Conservation (phyloP, 148 eudicot genomes). For the Suaeda aralocaspica region DNA sequence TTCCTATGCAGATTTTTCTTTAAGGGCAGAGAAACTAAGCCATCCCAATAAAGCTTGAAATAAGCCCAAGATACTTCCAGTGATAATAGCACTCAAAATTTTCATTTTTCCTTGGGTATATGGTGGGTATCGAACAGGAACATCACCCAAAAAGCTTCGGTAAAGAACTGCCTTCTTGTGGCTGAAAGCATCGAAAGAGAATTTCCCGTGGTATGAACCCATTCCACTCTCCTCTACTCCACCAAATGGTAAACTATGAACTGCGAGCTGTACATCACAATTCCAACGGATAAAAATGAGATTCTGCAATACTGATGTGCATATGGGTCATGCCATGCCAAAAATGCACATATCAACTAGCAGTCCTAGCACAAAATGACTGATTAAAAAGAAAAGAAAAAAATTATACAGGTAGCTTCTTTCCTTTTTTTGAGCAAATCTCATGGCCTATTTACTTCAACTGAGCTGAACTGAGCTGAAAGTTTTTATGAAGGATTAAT, state of each 20-base stretch:
- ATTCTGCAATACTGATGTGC: neutral
- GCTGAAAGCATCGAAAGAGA: conserved; percentile 76
- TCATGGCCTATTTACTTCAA: too few relatives aligned
- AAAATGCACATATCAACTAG: too few relatives aligned
- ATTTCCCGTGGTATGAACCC: conserved; percentile 81
- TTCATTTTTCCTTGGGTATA: conserved; percentile 53
- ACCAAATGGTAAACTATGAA: conserved; percentile 65
- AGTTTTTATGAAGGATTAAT: too few relatives aligned
- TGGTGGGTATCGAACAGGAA: conserved; percentile 75
- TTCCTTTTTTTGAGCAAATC: too few relatives aligned
- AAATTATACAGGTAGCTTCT: too few relatives aligned
- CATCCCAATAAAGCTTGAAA: conserved; percentile 51
- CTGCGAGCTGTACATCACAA: conserved; percentile 38
- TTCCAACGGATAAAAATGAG: neutral
- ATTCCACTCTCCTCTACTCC: conserved; percentile 91
- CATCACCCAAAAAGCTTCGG: conserved; percentile 52
- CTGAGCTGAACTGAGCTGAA: too few relatives aligned
- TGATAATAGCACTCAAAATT: conserved; percentile 50
- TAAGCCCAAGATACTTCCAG: conserved; percentile 46
- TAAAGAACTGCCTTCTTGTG: conserved; percentile 71
- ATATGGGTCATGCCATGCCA: neutral
- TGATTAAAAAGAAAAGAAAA: neutral
- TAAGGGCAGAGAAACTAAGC: conserved; percentile 12
- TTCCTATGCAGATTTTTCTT: conserved; percentile 24
- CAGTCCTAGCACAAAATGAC: too few relatives aligned